Base-by-base conservation (phyloP, 2,329 filamentous ascomycete species). In the Trichoderma pleuroti region DNA sequence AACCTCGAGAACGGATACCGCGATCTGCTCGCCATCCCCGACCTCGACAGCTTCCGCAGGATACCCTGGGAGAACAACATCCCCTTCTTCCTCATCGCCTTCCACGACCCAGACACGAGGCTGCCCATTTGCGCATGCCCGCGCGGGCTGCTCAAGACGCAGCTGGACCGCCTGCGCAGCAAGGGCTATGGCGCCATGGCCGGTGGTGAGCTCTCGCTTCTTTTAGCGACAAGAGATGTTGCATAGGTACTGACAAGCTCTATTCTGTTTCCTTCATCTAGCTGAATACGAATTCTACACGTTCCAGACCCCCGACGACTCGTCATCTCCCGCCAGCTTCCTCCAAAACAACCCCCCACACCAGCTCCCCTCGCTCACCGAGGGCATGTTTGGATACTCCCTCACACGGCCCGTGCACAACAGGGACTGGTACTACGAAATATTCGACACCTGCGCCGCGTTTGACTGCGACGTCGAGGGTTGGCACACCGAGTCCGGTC, bases 231-330 rank as follows among this genome's bases (percentile, higher is more conserved):
- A 18, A 18, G 28, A 12, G 21, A 39, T 46, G 9, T 5, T 1
- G 5, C 21, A 28, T 52, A n/a, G n/a, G n/a, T n/a, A 18, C 24
- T 68, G 8, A 68, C 54, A 24, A 8, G 5, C 5, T 46, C 26
- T n/a, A 4, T 10, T 57, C 21, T n/a, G 16, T n/a, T 21, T 21
- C 21, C 14, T 59, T n/a, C n/a, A n/a, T n/a, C 61, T 77, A 97
- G 94, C 93, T 77, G 94, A 97, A 80, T 97, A 96, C 83, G 94
- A 98, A 77, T 98, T 98, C 86, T 97, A 91, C 84, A 93, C 96
- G 77, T 98, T 97, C 82, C 88, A 90, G 76, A 88, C 88, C 5
- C 94, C 94, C 11, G 76, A 83, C 21, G 80, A 84, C 34, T 78
- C 84, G 24, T 89, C 90, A 34, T 90, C 92, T 0, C 92, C 93